Evolutionary conservation across 164 flowering plant species (phyloP), one percentile per base, ranked within the genome.

Genomic region (Litsea cubeba): DNA sequence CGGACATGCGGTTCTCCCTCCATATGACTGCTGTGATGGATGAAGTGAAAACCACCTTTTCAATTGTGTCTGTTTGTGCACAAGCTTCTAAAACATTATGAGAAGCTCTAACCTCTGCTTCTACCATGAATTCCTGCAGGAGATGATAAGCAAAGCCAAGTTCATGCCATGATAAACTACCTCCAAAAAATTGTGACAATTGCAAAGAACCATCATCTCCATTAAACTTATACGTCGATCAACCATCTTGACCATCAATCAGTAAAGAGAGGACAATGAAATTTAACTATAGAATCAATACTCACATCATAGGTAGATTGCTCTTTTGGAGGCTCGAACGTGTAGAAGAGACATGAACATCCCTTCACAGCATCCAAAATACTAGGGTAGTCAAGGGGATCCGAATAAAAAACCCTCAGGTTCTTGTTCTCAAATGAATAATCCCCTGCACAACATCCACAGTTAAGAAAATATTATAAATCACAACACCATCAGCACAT

Each of bases 11-110:
- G 65, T 79, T 78, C 8, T 87, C 87, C 28, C 79, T 81, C 98
- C 98, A 93, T 5, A 91, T 75, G 25, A 87, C 84, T 20, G 98
- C 91, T 0, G 98, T 91, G 11, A 78, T 84, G 1, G 98, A 93
- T 2, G 98, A 91, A 1, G 94, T 91, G 84, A 90, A 93, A 3
- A 93, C 87, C 3, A 91, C 93, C 66, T 90, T 93, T 73, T 85
- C 88, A 0, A 93, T 87, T 10, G 92, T 90, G 18, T 86, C 90
- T 4, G 89, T 87, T 66, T 89, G 94, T 0, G 93, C 93, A 68
- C 98, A 90, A 0, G 98, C 96, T 80, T 93, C 98, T 66, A 93
- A 57, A 17, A 93, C 93, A 70, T 93, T 93, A 71, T 91, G 94
- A 17, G 96, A 93, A 2, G 94, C 94, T 75, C 91, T 83, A 20